Base-by-base conservation (phyloP, 768 basidiomycete species). In the Russula vinacea region DNA sequence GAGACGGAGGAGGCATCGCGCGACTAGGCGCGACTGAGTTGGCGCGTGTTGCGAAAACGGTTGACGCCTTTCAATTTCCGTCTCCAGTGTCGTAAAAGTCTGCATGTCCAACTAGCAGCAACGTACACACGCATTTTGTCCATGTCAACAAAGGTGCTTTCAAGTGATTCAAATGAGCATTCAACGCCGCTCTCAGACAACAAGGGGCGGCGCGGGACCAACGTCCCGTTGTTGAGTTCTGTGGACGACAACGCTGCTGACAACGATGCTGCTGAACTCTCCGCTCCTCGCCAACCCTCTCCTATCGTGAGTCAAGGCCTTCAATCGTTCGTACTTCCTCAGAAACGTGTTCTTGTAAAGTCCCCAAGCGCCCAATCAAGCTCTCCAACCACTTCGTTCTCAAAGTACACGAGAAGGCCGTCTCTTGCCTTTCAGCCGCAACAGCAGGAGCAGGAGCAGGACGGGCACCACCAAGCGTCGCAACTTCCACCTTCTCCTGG, bases 401-500 rank as follows among this genome's bases (percentile, higher is more conserved):
- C 58, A 39, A 60, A 50, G n/a, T n/a, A 50, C 24, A 50, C 54
- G 5, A 60, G 64, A n/a, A 59, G 64, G 35, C 53, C 54, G 24
- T 65, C 58, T 14, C 49, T 65, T 29, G 29, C 58, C 11, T 44
- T 24, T 50, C 64, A 60, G 32, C 51, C 44, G 1, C 56, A 44
- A 14, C 57, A 37, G 13, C 63, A 57, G 29, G 8, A 11, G 4
- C 17, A 14, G 17, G 32, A 26, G 5, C 19, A 57, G 16, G 56
- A 44, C 26, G 16, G 22, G 13, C 35, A 54, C 33, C 51, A 47
- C 17, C 44, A 50, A 32, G 49, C 32, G 42, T 11, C 54, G 24
- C 60, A 62, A 33, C 39, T 7, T 49, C 50, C 58, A 5, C 39
- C n/a, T 35, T 62, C 75, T 7, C 65, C 70, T 24, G 73, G 71